These are phyloP conservation scores for Phlyctochytrium arcticum DNA, from an alignment of 192 early-diverging fungal species.

Conservation along the genomic window DNA sequence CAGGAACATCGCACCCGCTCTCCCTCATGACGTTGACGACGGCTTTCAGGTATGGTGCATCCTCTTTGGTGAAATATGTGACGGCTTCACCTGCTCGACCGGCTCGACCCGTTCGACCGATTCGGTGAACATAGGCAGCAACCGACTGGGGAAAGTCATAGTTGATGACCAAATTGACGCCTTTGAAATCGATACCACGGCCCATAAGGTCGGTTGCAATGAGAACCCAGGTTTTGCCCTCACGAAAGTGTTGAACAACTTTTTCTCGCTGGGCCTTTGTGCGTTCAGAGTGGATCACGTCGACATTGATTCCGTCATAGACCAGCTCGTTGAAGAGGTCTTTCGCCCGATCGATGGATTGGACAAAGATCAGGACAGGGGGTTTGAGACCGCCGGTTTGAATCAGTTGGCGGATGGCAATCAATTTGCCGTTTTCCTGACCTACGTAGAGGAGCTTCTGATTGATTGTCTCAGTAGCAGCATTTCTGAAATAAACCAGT, in stretches of 20 bases:
- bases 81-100: conserved; percentile 84
- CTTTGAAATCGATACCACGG: conserved; percentile 98
- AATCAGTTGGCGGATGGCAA: conserved; percentile 87
- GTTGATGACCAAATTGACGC: conserved; percentile 95
- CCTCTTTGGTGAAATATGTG: conserved; percentile 94
- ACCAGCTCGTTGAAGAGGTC: conserved; percentile 95
- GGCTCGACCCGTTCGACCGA: conserved; percentile 97
- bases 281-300: conserved; percentile 95
- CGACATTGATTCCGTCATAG: conserved; percentile 96
- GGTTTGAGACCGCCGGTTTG: conserved; percentile 74
- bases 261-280: conserved; percentile 90
- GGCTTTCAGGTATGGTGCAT: conserved; percentile 81
- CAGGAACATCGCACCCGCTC: conserved; percentile 92
- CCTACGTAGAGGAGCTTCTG: conserved; percentile 90
- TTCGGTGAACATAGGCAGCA: conserved; percentile 92
- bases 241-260: conserved; percentile 83
- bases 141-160: conserved; percentile 96
- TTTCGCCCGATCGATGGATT: conserved; percentile 95
- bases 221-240: conserved; percentile 90
- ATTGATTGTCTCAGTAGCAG: conserved; percentile 85
- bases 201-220: conserved; percentile 97
- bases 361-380: conserved; percentile 93
- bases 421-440: conserved; percentile 88
- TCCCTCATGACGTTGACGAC: conserved; percentile 97
- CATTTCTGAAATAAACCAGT: conserved; percentile 57